Evolutionary conservation across 208 protist genomes (phyloP).

Genomic region (Naegleria fowleri): DNA sequence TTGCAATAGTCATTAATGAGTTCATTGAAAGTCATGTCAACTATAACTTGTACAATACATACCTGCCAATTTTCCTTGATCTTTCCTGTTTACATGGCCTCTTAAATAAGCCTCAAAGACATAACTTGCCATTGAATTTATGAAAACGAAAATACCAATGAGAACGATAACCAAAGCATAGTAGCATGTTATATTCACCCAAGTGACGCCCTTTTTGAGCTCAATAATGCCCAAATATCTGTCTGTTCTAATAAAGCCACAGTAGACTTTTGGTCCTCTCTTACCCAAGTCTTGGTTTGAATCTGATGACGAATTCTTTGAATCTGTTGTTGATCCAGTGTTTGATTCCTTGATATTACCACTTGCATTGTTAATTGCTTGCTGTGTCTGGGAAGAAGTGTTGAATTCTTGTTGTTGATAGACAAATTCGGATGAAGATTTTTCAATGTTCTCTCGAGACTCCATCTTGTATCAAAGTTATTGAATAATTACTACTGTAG

Average conservation of each 20-base stretch:
- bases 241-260: neutral
- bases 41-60: neutral
- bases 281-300: neutral
- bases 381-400: neutral
- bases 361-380: too few species aligned
- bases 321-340: too few species aligned
- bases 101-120: neutral
- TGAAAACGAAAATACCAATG: slow-evolving; percentile 8
- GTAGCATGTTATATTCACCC: neutral
- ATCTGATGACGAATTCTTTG: too few species aligned
- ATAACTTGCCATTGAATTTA: neutral
- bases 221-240: slow-evolving; percentile 6
- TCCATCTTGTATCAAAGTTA: too few species aligned
- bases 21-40: too few species aligned
- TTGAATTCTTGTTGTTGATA: neutral
- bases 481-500: too few species aligned
- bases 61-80: neutral
- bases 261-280: neutral
- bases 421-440: neutral
- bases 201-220: neutral
- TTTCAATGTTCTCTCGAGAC: too few species aligned
- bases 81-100: neutral
- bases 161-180: neutral
- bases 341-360: too few species aligned
- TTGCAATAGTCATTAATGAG: too few species aligned